Conservation (phyloP, 768 basidiomycete species). For the Tulasnella sp. region DNA sequence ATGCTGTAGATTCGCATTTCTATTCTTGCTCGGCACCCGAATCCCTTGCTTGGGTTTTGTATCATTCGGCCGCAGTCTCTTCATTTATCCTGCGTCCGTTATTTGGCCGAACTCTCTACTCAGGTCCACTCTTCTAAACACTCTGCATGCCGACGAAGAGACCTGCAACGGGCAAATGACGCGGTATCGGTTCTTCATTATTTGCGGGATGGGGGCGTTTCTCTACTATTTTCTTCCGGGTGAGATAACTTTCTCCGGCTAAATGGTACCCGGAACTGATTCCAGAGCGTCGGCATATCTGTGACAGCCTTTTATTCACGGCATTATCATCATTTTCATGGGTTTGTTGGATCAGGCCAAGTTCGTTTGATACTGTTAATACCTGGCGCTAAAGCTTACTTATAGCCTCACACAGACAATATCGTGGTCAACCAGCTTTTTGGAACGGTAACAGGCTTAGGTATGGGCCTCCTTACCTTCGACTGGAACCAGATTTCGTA, state of each 20-base stretch:
- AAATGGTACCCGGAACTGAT: not conserved
- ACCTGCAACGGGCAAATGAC: slow-evolving; percentile 41
- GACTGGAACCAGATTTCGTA: slow-evolving; percentile 79
- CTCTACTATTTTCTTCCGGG: slow-evolving; percentile 87
- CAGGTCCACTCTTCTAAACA: slow-evolving; percentile 86
- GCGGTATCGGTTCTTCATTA: slow-evolving; percentile 75
- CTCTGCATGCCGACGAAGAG: slow-evolving; percentile 91
- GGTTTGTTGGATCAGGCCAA: slow-evolving; percentile 73
- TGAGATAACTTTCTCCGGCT: slow-evolving; percentile 32
- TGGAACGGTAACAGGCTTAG: slow-evolving; percentile 72
- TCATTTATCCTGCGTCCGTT: slow-evolving; percentile 96
- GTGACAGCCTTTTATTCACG: slow-evolving; percentile 86
- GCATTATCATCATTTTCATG: slow-evolving; percentile 84
- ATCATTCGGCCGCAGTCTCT: slow-evolving; percentile 77
- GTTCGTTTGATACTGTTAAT: not conserved
- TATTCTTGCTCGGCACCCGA: slow-evolving; percentile 83
- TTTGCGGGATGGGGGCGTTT: slow-evolving; percentile 57
- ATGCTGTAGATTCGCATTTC: slow-evolving; percentile 49
- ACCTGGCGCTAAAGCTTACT: not conserved
- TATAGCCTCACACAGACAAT: slow-evolving; percentile 37
- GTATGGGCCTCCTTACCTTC: slow-evolving; percentile 86
- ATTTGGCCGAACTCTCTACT: slow-evolving; percentile 97
- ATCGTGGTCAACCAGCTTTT: slow-evolving; percentile 85
- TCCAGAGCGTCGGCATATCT: slow-evolving; percentile 27
- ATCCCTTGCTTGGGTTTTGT: slow-evolving; percentile 90